Evolutionary conservation across 768 basidiomycete species (phyloP), one percentile per base, ranked within the genome.

Genomic region (Tulasnella calospora): DNA sequence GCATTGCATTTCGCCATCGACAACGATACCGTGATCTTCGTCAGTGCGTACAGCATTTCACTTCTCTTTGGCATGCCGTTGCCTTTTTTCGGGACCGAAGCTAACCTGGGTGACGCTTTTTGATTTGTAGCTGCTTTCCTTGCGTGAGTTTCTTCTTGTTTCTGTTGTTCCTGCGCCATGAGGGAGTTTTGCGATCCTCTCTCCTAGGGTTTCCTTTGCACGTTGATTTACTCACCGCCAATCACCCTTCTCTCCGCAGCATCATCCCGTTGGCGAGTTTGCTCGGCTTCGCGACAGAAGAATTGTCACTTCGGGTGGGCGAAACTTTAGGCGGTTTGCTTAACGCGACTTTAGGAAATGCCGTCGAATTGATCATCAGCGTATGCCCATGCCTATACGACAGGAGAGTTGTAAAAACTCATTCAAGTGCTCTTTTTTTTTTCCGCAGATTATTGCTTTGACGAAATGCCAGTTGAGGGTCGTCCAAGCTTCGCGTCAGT

Each of bases 181-280:
- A 35, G 15, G n/a, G 30, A 35, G 71, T 73, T 69, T 30, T 21
- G 55, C 55, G 55, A 13, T n/a, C 9, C 10, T 23, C n/a, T 23
- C 23, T 4, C 9, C 38, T 38, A 3, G 5, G 38, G 3, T 38
- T 38, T 30, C 55, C 55, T 30, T 57, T 57, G 55, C 55, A 57
- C 55, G 73, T 40, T 73, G 30, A 6, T 23, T 33, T 44, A 21
- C 21, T 71, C 19, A 79, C 36, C 12, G 10, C 55, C 69, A 23
- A 51, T 33, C 81, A 93, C 92, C 3, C 92, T 82, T 89, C 90
- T 0, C 94, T 95, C 82, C 84, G 94, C 61, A 90, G 94, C 12
- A 96, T 96, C 78, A 89, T 96, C 79, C 94, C 94, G 8, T 86
- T 95, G 7, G 94, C 94, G 55, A 93, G 94, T 85, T 92, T 73